Evolutionary conservation across 768 basidiomycete genomes (phyloP), one percentile per base, ranked within the genome.

Genomic region (Pleurotus djamor): DNA sequence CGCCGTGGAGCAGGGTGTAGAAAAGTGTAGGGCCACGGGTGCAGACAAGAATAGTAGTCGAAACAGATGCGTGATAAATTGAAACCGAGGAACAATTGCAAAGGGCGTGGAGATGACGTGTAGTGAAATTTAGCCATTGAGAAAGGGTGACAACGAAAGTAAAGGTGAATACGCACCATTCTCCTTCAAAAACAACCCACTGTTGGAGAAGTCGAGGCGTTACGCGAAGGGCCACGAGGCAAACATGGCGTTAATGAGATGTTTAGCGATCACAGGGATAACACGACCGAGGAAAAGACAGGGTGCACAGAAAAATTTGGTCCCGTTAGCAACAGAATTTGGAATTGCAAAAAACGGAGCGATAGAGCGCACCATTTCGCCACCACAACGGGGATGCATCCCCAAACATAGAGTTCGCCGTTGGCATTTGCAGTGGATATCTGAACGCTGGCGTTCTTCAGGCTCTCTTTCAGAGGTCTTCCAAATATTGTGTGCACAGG

Each of bases 301-400:
- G 16, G 33, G 48, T 44, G 34, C 9, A 16, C 13, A 34, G 8
- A 54, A 45, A 4, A 51, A 41, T 16, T 56, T 12, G 43, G 41
- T 43, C 4, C 35, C 32, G 41, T 17, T n/a, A 52, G 16, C 41
- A 47, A 45, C 16, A 33, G 33, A 36, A 32, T 48, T 17, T 12
- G 45, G 32, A 38, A 52, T 52, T 47, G 10, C 21, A 14, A 47
- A 12, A 12, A 47, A 63, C 36, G 8, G 49, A 48, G 5, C 62
- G 44, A 33, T 16, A 49, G 56, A 75, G 78, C 37, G 64, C 66
- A 94, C 93, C 94, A 98, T 75, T 97, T 98, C 48, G 96, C 96
- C 44, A 99, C 96, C 55, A 98, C 95, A 44, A 98, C 93, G 7
- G 96, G 96, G 51, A 99, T 92, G 69, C 91, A 91, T 0, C 96